A percentile compares a stretch with the other conserved stretches of the same genome.
phyloP scores from a whole-genome alignment of 208 protist genomes.

The Trypanosomatidae sp. region DNA sequence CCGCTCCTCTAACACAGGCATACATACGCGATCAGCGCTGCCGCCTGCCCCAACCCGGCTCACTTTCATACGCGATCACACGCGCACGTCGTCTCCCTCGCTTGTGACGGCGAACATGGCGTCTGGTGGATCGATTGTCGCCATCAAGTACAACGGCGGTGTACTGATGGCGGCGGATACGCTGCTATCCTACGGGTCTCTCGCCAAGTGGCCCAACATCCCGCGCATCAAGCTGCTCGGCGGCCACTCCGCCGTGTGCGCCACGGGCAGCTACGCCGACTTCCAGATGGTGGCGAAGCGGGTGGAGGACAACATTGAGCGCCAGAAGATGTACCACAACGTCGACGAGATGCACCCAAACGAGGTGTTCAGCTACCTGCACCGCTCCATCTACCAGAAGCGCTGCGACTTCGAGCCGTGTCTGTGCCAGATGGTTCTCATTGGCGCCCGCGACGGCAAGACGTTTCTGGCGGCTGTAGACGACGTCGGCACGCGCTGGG shows the following conservation, averaged over 20 bases:
- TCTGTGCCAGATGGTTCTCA: conserved; percentile 96
- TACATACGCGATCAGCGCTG: not conserved
- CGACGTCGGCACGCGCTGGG: conserved; percentile 94
- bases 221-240: conserved; percentile 91
- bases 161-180: conserved; percentile 96
- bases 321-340: conserved; percentile 75
- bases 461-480: conserved; percentile 95
- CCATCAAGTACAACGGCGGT: conserved; percentile 97
- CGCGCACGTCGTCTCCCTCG: not conserved
- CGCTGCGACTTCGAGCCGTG: conserved; percentile 96
- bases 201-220: conserved; percentile 95
- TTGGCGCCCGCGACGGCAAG: conserved; percentile 85
- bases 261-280: conserved; percentile 96
- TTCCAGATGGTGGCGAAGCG: conserved; percentile 93
- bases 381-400: conserved; percentile 93
- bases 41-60: not conserved
- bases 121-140: conserved; percentile 96
- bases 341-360: conserved; percentile 69
- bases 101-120: conserved; percentile 63
- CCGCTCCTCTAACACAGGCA: not conserved
- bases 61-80: not conserved
- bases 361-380: conserved; percentile 95
- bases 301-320: conserved; percentile 80
- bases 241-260: conserved; percentile 88
- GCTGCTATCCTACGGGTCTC: conserved; percentile 96